Base-by-base conservation (phyloP, 441 rosid genomes). In the Hura crepitans region DNA sequence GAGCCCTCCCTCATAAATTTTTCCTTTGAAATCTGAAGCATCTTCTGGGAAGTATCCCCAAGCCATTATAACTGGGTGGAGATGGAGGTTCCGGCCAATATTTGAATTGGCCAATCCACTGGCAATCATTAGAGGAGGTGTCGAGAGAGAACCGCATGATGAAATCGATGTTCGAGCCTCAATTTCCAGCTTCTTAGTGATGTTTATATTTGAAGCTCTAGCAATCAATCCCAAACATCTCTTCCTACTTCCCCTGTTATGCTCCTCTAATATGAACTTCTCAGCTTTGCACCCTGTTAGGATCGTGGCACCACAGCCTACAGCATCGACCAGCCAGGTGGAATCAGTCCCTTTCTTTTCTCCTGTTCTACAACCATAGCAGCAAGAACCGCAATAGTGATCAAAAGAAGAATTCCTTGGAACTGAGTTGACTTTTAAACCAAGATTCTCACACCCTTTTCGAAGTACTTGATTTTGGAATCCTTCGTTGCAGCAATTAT, bases 321-420 rank as follows among this genome's bases (percentile, higher is more conserved):
- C 91, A 0, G 96, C 96, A 73, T 89, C 94, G 8, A 88, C 87
- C 49, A 89, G 75, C 95, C 97, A 92, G 17, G 96, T 90, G 17
- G 71, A 65, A 56, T 86, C 86, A 14, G 93, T 86, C 28, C 96
- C 96, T 54, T 76, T 83, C 80, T 92, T 92, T 28, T 84, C 85
- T 18, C 95, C 95, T 20, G 64, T 68, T 76, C 83, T 75, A 70
- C 96, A 92, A 18, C 93, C 97, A 14, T 79, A 87, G 69, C 78
- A 57, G 58, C 97, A 92, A 8, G 81, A 82, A n/a, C 97, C 97
- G 3, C 97, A 92, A 37, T 78, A 85, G 77, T 90, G 95, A 69
- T 81, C 85, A 49, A 75, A 90, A 0, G 87, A 30, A 17, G 93
- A 74, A 73, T 92, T 90, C 37, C 85, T 79, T 3, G 90, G 77